Evolutionary conservation across 805 yeast species (phyloP).

Genomic region (Schwanniomyces occidentalis): DNA sequence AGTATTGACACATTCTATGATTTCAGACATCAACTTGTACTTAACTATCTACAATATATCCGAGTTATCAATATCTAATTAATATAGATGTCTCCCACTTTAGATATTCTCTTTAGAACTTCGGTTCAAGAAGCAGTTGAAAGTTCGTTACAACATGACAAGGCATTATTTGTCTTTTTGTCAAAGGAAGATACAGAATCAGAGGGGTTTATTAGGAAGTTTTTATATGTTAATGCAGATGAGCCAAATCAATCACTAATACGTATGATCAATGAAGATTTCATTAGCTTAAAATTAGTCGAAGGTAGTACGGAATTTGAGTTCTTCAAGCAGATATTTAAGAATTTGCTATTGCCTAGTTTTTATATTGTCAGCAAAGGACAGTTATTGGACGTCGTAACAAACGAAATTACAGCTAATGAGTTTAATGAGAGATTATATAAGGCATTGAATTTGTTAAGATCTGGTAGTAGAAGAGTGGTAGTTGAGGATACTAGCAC

Average conservation of each 20-base stretch:
- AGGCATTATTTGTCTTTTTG: conserved; percentile 27
- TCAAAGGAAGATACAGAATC: conserved; percentile 13
- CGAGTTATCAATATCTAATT: too few relatives aligned
- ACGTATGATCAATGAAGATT: conserved; percentile 7
- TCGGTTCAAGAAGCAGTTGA: conserved; percentile 26
- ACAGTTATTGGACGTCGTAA: conserved; percentile 43
- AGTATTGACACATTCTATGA: too few relatives aligned
- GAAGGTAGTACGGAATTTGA: conserved; percentile 19
- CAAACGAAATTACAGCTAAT: conserved; percentile 26
- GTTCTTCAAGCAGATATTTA: conserved; percentile 56
- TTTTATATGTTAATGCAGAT: conserved; percentile 5
- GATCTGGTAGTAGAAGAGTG: too few relatives aligned
- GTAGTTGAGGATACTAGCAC: too few relatives aligned
- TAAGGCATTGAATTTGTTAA: too few relatives aligned
- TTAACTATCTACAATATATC: too few relatives aligned
- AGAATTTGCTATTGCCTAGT: conserved; percentile 52
- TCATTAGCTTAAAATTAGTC: conserved; percentile 17
- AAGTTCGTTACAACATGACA: conserved; percentile 12
- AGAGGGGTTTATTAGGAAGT: conserved; percentile 14
- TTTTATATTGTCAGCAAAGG: conserved; percentile 55
- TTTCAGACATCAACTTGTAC: too few relatives aligned
- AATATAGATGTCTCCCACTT: not conserved
- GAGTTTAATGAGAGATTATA: conserved; percentile 24
- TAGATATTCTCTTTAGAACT: conserved; percentile 14
- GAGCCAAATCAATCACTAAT: not conserved